Evolutionary conservation across 1,284 basidiomycete species (phyloP), one percentile per base, ranked within the genome.

Genomic region (Ceratobasidium theobromae): DNA sequence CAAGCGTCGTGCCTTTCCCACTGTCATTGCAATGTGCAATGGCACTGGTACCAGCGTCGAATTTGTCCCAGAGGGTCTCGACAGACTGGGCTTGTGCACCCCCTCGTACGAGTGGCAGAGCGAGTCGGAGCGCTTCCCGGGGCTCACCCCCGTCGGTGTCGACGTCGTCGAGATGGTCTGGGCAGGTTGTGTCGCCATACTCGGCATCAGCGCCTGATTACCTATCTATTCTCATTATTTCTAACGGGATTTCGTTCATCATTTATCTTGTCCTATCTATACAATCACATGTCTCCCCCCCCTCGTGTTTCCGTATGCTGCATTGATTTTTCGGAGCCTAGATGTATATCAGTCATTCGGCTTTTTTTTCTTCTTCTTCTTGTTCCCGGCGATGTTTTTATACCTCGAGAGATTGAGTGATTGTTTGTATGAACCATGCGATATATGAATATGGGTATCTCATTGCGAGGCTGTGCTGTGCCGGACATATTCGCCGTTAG

Each of bases 81-180:
- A 82, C 66, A 82, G 82, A 73, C 79, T 92, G 66, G 88, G 87
- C 0, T 75, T 92, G 67, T 85, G 84, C 70, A 54, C 54, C 18
- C 68, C 60, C 6, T 58, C 49, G 28, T 58, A 25, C 45, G 65
- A 65, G 55, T 60, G 69, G 43, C 55, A 53, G 40, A 69, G 52
- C 41, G 58, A 62, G 58, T 77, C 1, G 75, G 78, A 54, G 73
- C 79, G 80, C 21, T 62, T 64, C 25, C 67, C 67, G 18, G 67
- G 69, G 58, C 77, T 89, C 69, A 92, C 86, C 6, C 84, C 87
- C 0, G 82, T 92, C 57, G 89, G 89, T 33, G 81, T 83, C 68
- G 87, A 90, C 1, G 86, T 85, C 23, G 80, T 89, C 69, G 89
- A 92, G 78, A 88, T 91, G 87, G 85, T 85, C 25, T 92, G 89